Conservation (phyloP, 805 yeast species). For the Wickerhamiella siamensis region DNA sequence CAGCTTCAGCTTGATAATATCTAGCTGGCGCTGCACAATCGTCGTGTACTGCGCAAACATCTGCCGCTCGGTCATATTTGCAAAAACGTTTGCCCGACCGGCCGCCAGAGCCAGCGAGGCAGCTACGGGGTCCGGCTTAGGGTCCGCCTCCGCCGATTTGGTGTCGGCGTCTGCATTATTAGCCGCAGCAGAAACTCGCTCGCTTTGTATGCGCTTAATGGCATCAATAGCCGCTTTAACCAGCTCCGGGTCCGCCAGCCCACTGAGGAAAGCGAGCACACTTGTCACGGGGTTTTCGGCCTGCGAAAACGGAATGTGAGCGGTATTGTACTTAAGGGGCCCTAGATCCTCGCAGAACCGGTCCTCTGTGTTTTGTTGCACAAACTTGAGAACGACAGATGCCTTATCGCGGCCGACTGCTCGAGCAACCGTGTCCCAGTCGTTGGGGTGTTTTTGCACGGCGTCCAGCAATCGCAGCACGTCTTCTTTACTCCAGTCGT, state of each 20-base stretch:
- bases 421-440: slow-evolving; percentile 67
- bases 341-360: slow-evolving; percentile 47
- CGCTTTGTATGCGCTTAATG: slow-evolving; percentile 28
- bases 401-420: slow-evolving; percentile 50
- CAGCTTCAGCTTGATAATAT: slow-evolving; percentile 62
- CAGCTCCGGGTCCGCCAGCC: slow-evolving; percentile 71
- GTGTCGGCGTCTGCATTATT: background rate
- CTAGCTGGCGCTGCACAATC: slow-evolving; percentile 54
- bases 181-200: background rate
- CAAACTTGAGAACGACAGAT: slow-evolving; percentile 65
- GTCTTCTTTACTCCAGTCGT: slow-evolving; percentile 56
- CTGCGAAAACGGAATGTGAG: slow-evolving; percentile 65
- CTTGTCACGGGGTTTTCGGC: slow-evolving; percentile 89
- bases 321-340: slow-evolving; percentile 63
- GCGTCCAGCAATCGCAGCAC: slow-evolving; percentile 47
- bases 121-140: slow-evolving; percentile 28
- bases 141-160: slow-evolving; percentile 1
- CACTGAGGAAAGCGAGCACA: slow-evolving; percentile 76
- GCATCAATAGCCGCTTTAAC: slow-evolving; percentile 62
- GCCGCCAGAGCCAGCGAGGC: slow-evolving; percentile 54
- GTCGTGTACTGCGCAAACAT: slow-evolving; percentile 41
- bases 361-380: slow-evolving; percentile 66
- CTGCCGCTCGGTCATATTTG: slow-evolving; percentile 28
- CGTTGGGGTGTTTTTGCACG: slow-evolving; percentile 45
- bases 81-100: slow-evolving; percentile 17